Base-by-base conservation (phyloP, 1,139 yeast species). In the Candida anutae region DNA sequence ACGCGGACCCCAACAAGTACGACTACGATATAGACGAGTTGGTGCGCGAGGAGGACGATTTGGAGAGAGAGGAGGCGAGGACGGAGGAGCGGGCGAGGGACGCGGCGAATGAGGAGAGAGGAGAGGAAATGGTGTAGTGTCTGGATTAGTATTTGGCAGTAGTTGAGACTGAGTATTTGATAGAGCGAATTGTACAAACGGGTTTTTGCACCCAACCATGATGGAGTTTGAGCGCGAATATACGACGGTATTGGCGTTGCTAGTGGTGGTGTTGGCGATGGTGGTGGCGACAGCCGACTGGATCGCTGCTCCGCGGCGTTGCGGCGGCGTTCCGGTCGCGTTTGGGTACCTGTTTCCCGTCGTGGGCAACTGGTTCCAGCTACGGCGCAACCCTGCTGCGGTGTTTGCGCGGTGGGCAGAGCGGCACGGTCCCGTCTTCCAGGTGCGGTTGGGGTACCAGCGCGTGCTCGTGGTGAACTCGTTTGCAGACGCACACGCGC, bases 391-490 rank as follows among this genome's bases (percentile, higher is more conserved):
- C 34, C 83, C 85, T 0, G 69, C 84, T 3, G 30, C 58, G 23
- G 55, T 55, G 3, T 78, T 68, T 45, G 39, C 54, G 35, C 37
- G 48, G n/a, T 74, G 85, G 79, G 38, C 68, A 0, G 30, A 50
- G 14, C 33, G 37, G 13, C 57, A 28, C 1, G n/a, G n/a, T n/a
- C 32, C 69, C 3, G 65, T 79, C 1, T 79, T 69, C 43, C 90
- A 80, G 41, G 59, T 80, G 17, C 53, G 81, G 25, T 49, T 81
- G 30, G 94, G 94, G 0, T 53, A 50, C 16, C 58, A 53, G 28
- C 55, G 70, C 8, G 69, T 77, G 0, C 63, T 82, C 6, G 78
- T 82, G 16, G 88, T 77, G 8, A 80, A 82, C 45, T 65, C 79
- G 1, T 75, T 56, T 40, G 65, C 63, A 3, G 66, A 78, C 5